These are phyloP conservation scores for Gonapodya prolifera DNA, from an alignment of 192 early-diverging fungal genomes.

Conservation along the genomic window DNA sequence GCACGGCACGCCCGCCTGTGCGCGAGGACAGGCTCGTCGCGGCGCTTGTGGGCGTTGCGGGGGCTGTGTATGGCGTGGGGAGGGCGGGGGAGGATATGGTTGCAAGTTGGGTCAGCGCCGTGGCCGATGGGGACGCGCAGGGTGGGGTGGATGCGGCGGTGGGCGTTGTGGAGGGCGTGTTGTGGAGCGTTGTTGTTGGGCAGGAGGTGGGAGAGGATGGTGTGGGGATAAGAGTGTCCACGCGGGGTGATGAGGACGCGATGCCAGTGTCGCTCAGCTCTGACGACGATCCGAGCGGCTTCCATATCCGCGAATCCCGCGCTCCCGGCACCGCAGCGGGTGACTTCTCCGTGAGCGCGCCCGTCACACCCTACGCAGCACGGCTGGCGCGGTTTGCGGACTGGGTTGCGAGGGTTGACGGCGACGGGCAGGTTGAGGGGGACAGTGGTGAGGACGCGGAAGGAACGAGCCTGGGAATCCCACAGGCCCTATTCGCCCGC, in stretches of 20 bases:
- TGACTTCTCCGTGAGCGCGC: neutral
- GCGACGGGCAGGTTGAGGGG: neutral
- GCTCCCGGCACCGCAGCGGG: neutral
- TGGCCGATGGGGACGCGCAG: neutral
- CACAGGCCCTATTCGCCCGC: neutral
- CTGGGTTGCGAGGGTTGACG: neutral
- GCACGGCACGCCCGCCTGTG: too few species aligned
- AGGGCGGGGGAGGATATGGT: too few species aligned
- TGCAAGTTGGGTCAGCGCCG: neutral
- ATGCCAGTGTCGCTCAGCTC: neutral
- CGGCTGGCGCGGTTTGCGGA: neutral
- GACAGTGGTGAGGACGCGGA: neutral
- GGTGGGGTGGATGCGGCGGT: neutral
- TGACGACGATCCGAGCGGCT: neutral
- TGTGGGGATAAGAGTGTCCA: neutral
- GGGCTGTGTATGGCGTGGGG: too few species aligned
- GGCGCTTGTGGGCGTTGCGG: too few species aligned
- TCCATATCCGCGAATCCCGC: neutral
- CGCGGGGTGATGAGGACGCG: neutral
- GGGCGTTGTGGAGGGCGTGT: neutral
- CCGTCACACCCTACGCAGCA: neutral
- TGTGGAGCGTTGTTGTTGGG: neutral
- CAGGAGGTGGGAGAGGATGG: neutral
- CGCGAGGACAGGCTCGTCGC: too few species aligned
- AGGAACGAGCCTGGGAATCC: neutral